Conservation (phyloP, 768 basidiomycete species). For the Amanita rimosa region DNA sequence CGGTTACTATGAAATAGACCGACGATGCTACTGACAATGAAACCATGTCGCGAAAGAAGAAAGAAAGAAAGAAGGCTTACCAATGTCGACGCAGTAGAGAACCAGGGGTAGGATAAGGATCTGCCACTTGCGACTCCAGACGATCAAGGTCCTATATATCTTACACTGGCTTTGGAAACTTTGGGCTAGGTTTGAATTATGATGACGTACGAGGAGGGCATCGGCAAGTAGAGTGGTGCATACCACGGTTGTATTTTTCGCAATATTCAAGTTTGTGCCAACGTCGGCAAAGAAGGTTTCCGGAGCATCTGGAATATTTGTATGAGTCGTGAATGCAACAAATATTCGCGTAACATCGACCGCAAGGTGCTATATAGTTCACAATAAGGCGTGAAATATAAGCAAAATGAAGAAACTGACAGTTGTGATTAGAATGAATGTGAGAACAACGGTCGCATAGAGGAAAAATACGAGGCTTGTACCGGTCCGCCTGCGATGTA, state of each 20-base stretch:
- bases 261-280: background rate
- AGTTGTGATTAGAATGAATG: background rate
- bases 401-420: background rate
- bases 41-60: no score
- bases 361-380: background rate
- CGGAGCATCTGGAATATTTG: background rate
- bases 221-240: slow-evolving; percentile 1
- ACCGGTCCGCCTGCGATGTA: background rate
- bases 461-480: background rate
- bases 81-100: background rate
- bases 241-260: slow-evolving; percentile 1
- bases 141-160: slow-evolving; percentile 4
- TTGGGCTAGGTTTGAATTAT: background rate
- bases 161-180: background rate
- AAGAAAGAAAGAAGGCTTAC: background rate
- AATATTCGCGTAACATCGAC: slow-evolving; percentile 1
- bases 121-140: slow-evolving; percentile 1
- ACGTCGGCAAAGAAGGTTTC: slow-evolving; percentile 1
- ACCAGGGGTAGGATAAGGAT: background rate
- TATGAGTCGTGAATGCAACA: background rate
- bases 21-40: background rate
- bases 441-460: background rate
- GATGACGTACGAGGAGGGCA: background rate
- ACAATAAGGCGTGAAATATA: background rate
- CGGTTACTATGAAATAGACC: slow-evolving; percentile 1